Conservation (phyloP, 163 green algal species). For the Scenedesmus sp. region DNA sequence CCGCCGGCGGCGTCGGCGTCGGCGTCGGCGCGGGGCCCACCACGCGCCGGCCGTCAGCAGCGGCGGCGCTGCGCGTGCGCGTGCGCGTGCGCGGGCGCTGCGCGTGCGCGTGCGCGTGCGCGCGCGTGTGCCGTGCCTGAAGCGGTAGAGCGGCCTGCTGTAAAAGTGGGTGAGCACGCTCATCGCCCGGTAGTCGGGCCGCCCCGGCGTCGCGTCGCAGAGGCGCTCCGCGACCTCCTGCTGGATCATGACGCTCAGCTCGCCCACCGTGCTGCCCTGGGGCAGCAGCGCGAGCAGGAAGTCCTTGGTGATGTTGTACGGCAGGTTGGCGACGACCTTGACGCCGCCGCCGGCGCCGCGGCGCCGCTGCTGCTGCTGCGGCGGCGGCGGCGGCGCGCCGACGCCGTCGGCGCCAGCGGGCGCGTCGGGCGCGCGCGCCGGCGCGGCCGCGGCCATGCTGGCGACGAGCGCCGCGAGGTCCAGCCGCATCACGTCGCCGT, state of each 20-base stretch:
- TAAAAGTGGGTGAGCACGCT: constrained; percentile 79
- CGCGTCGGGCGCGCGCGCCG: background rate
- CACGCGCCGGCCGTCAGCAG: background rate
- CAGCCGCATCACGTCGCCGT: constrained; percentile 77
- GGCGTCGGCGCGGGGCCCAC: no score
- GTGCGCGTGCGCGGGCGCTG: background rate
- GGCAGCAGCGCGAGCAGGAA: constrained; percentile 83
- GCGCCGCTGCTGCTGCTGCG: constrained; percentile 16
- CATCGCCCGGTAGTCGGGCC: constrained; percentile 79
- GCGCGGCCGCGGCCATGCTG: background rate
- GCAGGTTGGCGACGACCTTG: constrained; percentile 93
- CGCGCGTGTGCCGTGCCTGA: constrained; percentile 6
- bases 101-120: background rate
- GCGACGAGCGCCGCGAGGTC: constrained; percentile 54
- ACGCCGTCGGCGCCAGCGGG: no score
- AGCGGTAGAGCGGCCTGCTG: constrained; percentile 59
- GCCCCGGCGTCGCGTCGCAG: constrained; percentile 52
- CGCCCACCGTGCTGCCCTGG: constrained; percentile 70
- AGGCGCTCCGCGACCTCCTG: constrained; percentile 77
- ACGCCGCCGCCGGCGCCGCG: constrained; percentile 28
- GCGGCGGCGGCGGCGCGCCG: background rate
- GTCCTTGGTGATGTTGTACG: constrained; percentile 97
- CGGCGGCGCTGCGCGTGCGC: background rate
- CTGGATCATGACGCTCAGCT: constrained; percentile 90
- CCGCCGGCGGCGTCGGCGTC: no score